Evolutionary conservation across 1,284 basidiomycete species (phyloP).

Genomic region (Violaceomyces palustris): DNA sequence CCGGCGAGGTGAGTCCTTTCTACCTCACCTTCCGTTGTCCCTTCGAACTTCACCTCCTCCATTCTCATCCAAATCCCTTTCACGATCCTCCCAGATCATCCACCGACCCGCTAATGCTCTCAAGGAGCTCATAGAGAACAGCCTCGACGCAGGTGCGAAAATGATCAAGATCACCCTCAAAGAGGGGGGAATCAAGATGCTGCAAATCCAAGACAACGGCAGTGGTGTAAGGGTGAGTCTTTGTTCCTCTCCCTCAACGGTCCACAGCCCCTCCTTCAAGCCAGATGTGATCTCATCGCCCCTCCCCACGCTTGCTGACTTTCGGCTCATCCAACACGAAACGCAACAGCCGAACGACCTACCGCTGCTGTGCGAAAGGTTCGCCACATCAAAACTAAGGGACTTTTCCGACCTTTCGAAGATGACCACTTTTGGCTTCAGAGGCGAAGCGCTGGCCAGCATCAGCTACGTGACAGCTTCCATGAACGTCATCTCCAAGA

Average conservation of each 20-base stretch:
- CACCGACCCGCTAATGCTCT: constrained; percentile 91
- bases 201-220: constrained; percentile 96
- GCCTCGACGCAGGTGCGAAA: constrained; percentile 84
- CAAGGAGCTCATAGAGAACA: constrained; percentile 94
- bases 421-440: constrained; percentile 91
- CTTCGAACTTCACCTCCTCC: neutral
- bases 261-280: neutral
- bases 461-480: constrained; percentile 85
- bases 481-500: constrained; percentile 79
- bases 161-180: constrained; percentile 83
- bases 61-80: neutral
- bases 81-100: constrained; percentile 61
- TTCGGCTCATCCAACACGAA: too few relatives aligned
- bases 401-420: constrained; percentile 78
- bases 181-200: constrained; percentile 88
- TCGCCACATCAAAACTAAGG: constrained; percentile 89
- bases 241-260: neutral
- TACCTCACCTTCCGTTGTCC: neutral
- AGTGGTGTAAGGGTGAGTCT: constrained; percentile 75
- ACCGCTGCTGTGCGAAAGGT: constrained; percentile 85
- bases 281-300: neutral
- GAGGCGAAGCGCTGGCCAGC: constrained; percentile 93
- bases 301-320: neutral
- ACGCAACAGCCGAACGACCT: constrained; percentile 64
- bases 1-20: constrained; percentile 56